phyloP scores from a whole-genome alignment of 2,329 filamentous ascomycete species.

The Cordyceps cateniannulata region DNA sequence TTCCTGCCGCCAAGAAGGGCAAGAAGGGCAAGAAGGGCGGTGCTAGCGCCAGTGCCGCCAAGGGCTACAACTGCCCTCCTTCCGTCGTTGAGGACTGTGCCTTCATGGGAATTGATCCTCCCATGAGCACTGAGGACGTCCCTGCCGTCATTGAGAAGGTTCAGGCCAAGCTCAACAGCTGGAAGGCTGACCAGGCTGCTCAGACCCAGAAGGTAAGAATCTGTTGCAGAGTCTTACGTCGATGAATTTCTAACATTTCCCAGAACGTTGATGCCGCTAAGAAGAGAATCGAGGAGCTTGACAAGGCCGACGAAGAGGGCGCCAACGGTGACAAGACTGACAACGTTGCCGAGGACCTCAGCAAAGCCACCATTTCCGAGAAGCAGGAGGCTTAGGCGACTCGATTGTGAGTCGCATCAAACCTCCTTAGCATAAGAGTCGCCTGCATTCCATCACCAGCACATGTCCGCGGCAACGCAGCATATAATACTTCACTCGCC shows the following conservation, averaged over 20 bases:
- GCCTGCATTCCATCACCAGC: neutral
- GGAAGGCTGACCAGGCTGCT: constrained; percentile 82
- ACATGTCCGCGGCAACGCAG: neutral
- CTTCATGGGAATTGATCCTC: constrained; percentile 79
- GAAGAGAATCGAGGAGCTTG: constrained; percentile 87
- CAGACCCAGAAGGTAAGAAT: constrained; percentile 81
- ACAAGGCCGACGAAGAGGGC: constrained; percentile 48
- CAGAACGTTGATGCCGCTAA: constrained; percentile 96
- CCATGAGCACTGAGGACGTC: constrained; percentile 78
- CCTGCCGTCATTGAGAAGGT: constrained; percentile 78
- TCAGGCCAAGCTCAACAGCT: constrained; percentile 82
- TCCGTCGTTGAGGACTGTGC: constrained; percentile 87
- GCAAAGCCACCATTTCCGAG: constrained; percentile 46
- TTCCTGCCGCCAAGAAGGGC: constrained; percentile 74
- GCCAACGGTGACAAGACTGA: constrained; percentile 47
- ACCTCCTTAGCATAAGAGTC: neutral
- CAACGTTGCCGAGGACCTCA: constrained; percentile 44
- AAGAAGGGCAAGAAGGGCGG: constrained; percentile 70
- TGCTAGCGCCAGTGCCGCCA: constrained; percentile 38
- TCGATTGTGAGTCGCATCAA: neutral
- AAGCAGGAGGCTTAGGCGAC: constrained; percentile 39
- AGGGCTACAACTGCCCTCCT: constrained; percentile 75
- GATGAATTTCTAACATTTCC: constrained; percentile 22
- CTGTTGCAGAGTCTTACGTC: neutral
- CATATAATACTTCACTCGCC: neutral